Evolutionary conservation across 2,329 filamentous ascomycete species (phyloP), one percentile per base, ranked within the genome.

Genomic region (Microsporum audouinii): DNA sequence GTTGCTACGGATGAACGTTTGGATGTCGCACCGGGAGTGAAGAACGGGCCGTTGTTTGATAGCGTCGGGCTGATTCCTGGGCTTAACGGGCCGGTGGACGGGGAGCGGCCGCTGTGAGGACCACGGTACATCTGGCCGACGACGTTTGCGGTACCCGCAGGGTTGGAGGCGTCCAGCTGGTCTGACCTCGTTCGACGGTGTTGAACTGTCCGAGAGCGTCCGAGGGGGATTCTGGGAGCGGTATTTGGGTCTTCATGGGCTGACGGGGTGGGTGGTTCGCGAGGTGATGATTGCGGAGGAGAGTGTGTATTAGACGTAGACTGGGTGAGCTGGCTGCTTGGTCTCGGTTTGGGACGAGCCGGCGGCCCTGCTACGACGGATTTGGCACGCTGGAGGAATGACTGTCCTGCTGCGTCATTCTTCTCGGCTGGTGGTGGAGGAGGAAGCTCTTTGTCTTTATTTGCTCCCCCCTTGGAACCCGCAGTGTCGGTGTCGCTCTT

Each of bases 41-140:
- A 72, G 61, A 74, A 62, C 12, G 65, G 68, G 59, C 71, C 75
- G 60, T 76, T 73, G 5, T 73, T 72, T 2, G 72, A 74, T 65
- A 76, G 71, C 3, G 71, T 86, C 76, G 67, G 84, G 76, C 72
- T 84, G 78, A 77, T 76, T 58, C 61, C 74, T 62, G 71, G 79
- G 68, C 73, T 76, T 60, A 82, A 78, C 6, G 84, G 81, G 27
- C 87, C 82, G 12, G 73, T 72, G 5, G 76, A 76, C 56, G 73
- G 73, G 23, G 74, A 69, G 36, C 70, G 65, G 27, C 68, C 66
- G n/a, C 51, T 55, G 2, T 63, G 60, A 6, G 72, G 66, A 12
- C 87, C 87, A 69, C 86, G 87, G 77, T 95, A 95, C 88, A 96
- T 95, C 73, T 91, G 91, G 68, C 89, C 89, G 57, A 96, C 87